A percentile compares a stretch with the other conserved stretches of the same genome.
phyloP scores from a whole-genome alignment of 805 yeast genomes.

The Candida insectorum region DNA sequence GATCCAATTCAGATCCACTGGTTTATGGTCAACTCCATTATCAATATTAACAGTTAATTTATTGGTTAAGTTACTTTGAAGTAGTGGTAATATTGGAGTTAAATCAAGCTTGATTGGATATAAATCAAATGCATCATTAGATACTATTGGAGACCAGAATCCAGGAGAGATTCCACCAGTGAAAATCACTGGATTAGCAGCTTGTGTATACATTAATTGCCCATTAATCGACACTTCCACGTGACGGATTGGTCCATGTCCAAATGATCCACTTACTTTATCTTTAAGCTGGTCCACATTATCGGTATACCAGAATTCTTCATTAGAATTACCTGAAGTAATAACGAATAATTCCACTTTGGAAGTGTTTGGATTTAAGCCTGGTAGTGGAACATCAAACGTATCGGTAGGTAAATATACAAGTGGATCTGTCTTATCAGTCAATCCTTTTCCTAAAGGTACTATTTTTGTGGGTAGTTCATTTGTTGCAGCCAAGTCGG shows the following conservation, averaged over 20 bases:
- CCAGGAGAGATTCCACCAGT: constrained; percentile 83
- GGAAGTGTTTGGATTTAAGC: constrained; percentile 53
- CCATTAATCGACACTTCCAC: constrained; percentile 62
- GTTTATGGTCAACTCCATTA: constrained; percentile 38
- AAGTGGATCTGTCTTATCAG: constrained; percentile 25
- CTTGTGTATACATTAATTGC: constrained; percentile 52
- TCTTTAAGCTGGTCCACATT: constrained; percentile 47
- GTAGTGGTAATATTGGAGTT: constrained; percentile 63
- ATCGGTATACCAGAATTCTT: constrained; percentile 82
- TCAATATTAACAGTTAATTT: constrained; percentile 48
- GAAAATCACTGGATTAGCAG: constrained; percentile 74
- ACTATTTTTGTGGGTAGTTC: constrained; percentile 37
- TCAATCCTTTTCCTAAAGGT: constrained; percentile 28
- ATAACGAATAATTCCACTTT: constrained; percentile 56
- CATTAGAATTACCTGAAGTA: constrained; percentile 73
- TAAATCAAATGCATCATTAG: constrained; percentile 69
- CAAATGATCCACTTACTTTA: constrained; percentile 24
- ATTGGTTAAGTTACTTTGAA: constrained; percentile 30
- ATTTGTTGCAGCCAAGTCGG: constrained; percentile 21
- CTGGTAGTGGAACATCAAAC: constrained; percentile 40
- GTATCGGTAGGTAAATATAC: constrained; percentile 42
- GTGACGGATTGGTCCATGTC: constrained; percentile 72
- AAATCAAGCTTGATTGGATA: constrained; percentile 68
- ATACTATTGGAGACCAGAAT: constrained; percentile 79
- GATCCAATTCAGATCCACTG: constrained; percentile 54